Conservation (phyloP, 371 early-diverging fungal species). For the Zychaea mexicana region DNA sequence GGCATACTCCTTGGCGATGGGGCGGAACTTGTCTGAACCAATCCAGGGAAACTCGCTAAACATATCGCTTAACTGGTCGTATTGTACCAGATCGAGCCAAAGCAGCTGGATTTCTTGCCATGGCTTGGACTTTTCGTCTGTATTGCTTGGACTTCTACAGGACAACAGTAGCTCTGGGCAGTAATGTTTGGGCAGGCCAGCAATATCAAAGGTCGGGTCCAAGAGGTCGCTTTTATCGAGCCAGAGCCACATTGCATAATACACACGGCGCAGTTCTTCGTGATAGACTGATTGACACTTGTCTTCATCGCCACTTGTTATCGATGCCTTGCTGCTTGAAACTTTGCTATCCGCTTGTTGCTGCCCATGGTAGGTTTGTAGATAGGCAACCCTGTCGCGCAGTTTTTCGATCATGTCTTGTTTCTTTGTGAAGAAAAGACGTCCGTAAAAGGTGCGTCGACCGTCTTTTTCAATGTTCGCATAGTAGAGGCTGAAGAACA, state of each 20-base stretch:
- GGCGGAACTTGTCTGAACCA: conserved; percentile 27
- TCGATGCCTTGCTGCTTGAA: neutral
- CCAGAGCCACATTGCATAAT: conserved; percentile 69
- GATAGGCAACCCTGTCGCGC: conserved; percentile 44
- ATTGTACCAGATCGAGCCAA: conserved; percentile 50
- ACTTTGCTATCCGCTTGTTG: neutral
- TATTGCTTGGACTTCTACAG: conserved; percentile 20
- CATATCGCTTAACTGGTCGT: conserved; percentile 17
- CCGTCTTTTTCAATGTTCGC: conserved; percentile 23
- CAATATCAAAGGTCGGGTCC: conserved; percentile 29
- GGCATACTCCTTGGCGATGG: neutral
- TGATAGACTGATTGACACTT: conserved; percentile 15
- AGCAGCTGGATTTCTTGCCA: conserved; percentile 24
- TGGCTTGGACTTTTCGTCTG: conserved; percentile 20
- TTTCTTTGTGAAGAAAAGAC: conserved; percentile 51
- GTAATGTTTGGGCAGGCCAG: conserved; percentile 47
- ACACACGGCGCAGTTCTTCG: conserved; percentile 46
- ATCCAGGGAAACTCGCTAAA: conserved; percentile 38
- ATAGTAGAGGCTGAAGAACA: conserved; percentile 71
- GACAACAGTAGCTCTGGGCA: conserved; percentile 28
- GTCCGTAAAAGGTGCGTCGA: conserved; percentile 45
- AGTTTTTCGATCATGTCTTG: conserved; percentile 48
- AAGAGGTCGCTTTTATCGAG: conserved; percentile 51
- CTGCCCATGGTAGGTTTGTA: conserved; percentile 51
- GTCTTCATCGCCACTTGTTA: conserved; percentile 10